Evolutionary conservation across 2,329 filamentous ascomycete species (phyloP), one percentile per base, ranked within the genome.

Genomic region (Pyrenophora teres): DNA sequence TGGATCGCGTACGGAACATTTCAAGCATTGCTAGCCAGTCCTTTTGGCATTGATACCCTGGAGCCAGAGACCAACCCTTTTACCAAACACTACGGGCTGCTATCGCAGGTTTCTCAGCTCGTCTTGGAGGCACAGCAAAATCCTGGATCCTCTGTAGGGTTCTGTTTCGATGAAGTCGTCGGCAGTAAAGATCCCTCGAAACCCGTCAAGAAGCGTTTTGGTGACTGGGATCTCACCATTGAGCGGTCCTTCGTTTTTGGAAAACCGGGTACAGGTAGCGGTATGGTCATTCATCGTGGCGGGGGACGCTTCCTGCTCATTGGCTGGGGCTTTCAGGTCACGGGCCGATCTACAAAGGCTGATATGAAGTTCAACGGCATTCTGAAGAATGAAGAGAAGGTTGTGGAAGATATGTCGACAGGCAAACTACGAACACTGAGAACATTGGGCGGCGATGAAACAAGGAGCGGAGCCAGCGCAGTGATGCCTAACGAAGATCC

Each of bases 401-500:
- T 66, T 2, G 67, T 77, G 4, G 63, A 77, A 1, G 49, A 52
- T 21, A 58, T 66, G 7, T 68, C 72, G 13, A 74, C 65, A 2
- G 74, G 74, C 1, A 62, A 70, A 45, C 32, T 80, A 42, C 60
- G 57, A 16, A 77, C 74, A 0, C 40, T 73, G 48, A 67, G 76
- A 23, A 56, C 64, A 16, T 52, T 80, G 19, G 76, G 77, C 46
- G 77, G 77, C 0, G 77, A 80, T 40, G 78, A 80, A 69, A 80
- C 77, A 4, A 60, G 75, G 19, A 78, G 76, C 56, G 81, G 81
- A 1, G 68, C 70, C 40, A 78, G 76, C 40, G 62, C 76, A 15
- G 80, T 83, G 56, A 85, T 85, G 82, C 82, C 80, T 0, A 81
- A 78, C 50, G 78, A 82, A 30, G 74, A 82, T 30, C 80, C 81